Evolutionary conservation across 1,284 basidiomycete genomes (phyloP).

Genomic region (Cutaneotrichosporon spelunceum): DNA sequence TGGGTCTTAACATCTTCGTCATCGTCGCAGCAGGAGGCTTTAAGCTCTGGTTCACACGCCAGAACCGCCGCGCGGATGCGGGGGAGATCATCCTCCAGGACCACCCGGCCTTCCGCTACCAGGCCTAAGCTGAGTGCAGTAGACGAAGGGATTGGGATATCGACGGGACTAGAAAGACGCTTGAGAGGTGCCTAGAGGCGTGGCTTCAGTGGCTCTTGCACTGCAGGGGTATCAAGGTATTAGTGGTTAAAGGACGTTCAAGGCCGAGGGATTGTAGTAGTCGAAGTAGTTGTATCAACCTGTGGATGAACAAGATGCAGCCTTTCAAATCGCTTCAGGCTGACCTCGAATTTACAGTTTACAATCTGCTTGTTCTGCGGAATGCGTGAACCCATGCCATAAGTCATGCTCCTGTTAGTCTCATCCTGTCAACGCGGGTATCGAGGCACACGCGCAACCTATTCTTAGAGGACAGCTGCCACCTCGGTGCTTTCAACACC

Average conservation of each 20-base stretch:
- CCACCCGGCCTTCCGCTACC: conserved; percentile 18
- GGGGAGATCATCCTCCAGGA: conserved; percentile 16
- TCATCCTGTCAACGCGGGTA: no score
- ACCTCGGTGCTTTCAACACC: no score
- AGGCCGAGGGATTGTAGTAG: neutral
- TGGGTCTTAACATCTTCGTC: conserved; percentile 15
- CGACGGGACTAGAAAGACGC: neutral
- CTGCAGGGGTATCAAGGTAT: neutral
- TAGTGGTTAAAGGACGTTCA: no score
- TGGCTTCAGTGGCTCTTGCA: no score
- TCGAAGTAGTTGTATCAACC: neutral
- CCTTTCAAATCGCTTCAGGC: no score
- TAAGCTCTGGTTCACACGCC: conserved; percentile 13
- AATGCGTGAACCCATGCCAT: no score
- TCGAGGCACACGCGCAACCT: no score
- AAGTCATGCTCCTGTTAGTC: no score
- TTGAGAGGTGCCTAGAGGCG: neutral
- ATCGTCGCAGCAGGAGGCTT: conserved; percentile 4
- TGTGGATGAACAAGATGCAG: neutral
- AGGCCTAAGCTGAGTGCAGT: neutral
- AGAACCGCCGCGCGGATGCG: conserved; percentile 20
- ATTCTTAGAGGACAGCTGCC: no score
- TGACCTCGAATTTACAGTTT: no score
- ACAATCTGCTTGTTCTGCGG: no score
- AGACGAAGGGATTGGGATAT: neutral